Base-by-base conservation (phyloP, 805 yeast species). In the Candida ponderosae region DNA sequence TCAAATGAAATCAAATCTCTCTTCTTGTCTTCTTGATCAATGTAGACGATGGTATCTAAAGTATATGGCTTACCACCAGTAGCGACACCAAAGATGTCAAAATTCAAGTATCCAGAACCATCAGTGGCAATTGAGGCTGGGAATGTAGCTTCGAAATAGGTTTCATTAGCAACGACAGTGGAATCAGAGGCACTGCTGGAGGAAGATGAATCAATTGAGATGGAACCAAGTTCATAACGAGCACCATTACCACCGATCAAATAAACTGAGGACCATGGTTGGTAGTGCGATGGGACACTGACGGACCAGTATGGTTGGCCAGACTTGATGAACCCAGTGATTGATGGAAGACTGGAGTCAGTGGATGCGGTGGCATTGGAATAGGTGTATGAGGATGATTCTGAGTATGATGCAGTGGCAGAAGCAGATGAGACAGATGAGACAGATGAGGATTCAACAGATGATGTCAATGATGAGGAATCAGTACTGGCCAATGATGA, bases 381-480 rank as follows among this genome's bases (percentile, higher is more conserved):
- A 43, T 38, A 20, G 51, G 41, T 35, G 34, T 45, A 3, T 54
- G 54, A 32, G 26, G 17, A 23, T 18, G 36, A 53, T 35, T 31
- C 50, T 48, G 37, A 53, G 31, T 26, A 35, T 31, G 32, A 34
- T 27, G 42, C 32, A 31, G 24, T 30, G 28, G 32, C 42, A 34
- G 44, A 41, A 37, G 16, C 40, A 18, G n/a, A n/a, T n/a, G n/a
- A n/a, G n/a, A n/a, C n/a, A n/a, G n/a, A n/a, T n/a, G n/a, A n/a
- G n/a, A n/a, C n/a, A n/a, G 34, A 32, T 17, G 32, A 36, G n/a
- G 42, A 40, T 11, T 43, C 40, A 13, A 38, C 31, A 24, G 40
- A 29, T 29, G 48, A 38, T 11, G n/a, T n/a, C n/a, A n/a, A n/a
- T n/a, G n/a, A n/a, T n/a, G n/a, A n/a, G n/a, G n/a, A n/a, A n/a